Base-by-base conservation (phyloP, 495 filamentous ascomycete species). In the Neurospora tetraspora region DNA sequence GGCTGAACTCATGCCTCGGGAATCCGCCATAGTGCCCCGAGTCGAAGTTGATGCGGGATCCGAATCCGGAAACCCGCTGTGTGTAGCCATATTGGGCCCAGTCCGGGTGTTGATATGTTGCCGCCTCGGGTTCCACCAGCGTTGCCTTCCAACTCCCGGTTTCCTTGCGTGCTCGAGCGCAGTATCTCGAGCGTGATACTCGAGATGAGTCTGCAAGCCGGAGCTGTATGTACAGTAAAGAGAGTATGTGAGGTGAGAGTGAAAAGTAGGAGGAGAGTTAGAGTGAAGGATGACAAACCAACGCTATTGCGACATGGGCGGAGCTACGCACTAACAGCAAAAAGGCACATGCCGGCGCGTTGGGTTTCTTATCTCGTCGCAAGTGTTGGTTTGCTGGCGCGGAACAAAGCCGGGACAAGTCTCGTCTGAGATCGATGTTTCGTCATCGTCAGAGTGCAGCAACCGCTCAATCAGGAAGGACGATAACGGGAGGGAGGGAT, bases 31-130 rank as follows among this genome's bases (percentile, higher is more conserved):
- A 14, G 53, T 61, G 20, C 23, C 53, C 27, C 23, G 23, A 31
- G 23, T 61, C 27, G 27, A 16, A 8, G 23, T 61, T 23, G 53
- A 31, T 61, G 20, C 53, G 23, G 53, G 6, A 31, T 23, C 27
- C 53, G 71, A 39, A 72, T 39, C 39, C 71, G 71, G 53, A 65
- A 45, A 69, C 11, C 71, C 71, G 20, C 43, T 40, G 53, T 65
- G 27, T 65, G 53, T 31, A 36, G 53, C 53, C 53, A 65, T 65
- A 3, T 65, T 65, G 27, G 53, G 27, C 53, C 27, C 53, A 65
- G 27, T 31, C 27, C 53, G 12, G 53, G 14, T 34, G 53, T 65
- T 65, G 27, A 34, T 65, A 16, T 65, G 53, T 65, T 65, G 53
- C 53, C 14, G 53, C 53, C 53, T 65, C 14, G 27, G 53, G 27